Evolutionary conservation across 129 eudicot genomes (phyloP).

Genomic region (Dittrichia graveolens): DNA sequence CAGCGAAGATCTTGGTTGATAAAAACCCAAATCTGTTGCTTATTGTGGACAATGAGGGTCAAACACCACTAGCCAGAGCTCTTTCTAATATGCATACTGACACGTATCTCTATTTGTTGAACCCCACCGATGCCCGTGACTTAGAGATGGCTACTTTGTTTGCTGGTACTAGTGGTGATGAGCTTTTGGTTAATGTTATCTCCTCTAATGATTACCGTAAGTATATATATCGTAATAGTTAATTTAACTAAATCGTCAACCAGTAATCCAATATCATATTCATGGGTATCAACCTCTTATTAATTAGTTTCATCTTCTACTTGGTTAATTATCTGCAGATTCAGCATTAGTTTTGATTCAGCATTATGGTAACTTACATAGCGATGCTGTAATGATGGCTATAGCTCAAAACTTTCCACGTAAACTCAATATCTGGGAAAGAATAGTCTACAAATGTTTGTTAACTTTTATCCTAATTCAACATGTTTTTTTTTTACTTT

Average conservation of each 20-base stretch:
- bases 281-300: not conserved
- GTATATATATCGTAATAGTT: too few relatives aligned
- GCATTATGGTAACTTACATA: not conserved
- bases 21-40: not conserved
- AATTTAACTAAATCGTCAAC: too few relatives aligned
- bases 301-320: not conserved
- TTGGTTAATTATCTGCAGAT: not conserved
- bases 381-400: constrained; percentile 1
- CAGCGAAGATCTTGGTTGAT: constrained; percentile 14
- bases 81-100: not conserved
- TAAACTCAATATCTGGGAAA: not conserved
- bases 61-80: constrained; percentile 5
- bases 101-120: not conserved
- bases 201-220: too few relatives aligned
- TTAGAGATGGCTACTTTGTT: not conserved
- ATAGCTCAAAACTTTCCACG: constrained; percentile 14
- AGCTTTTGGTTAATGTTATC: constrained; percentile 8
- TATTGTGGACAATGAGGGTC: constrained; percentile 2
- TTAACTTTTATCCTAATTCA: too few relatives aligned
- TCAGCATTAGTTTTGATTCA: not conserved
- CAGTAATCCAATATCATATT: too few relatives aligned
- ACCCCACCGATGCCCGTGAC: too few relatives aligned
- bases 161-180: not conserved
- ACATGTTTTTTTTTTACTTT: too few relatives aligned
- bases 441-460: not conserved